Evolutionary conservation across 257 asterid species (phyloP), one percentile per base, ranked within the genome.

Genomic region (Marsdenia floribunda): DNA sequence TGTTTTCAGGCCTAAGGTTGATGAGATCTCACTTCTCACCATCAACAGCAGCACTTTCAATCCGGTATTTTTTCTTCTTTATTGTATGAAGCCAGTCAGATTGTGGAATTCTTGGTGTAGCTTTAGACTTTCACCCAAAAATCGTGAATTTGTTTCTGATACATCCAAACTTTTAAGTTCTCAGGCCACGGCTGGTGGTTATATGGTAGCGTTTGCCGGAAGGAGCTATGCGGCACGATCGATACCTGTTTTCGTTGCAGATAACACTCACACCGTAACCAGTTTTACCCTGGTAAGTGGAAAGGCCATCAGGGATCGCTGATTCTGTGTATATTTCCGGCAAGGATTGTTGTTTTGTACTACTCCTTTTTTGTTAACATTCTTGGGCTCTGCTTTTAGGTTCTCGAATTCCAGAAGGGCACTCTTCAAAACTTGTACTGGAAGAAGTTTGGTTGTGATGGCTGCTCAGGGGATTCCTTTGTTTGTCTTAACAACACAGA

Each of bases 191-290:
- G 55, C 78, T 21, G 96, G 91, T 26, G 94, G 93, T 19, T 88
- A 88, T 52, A 86, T 92, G 96, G 99, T 95, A 35, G 99, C 99
- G 24, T 95, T 95, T 82, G 96, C 98, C 5, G 99, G 97, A 69
- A 82, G 96, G 66, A 83, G 78, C 50, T 90, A 85, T 55, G 99
- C 97, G 21, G 98, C 98, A 60, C 86, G 98, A 50, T 95, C 99
- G n/a, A 9, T 50, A 33, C 98, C 99, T 5, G 88, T 82, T 8
- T 85, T 92, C 40, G 91, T 90, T 8, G 96, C 93, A 64, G 99
- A 92, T 71, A 67, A 50, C 68, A 71, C 74, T 54, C 81, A 88
- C 85, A 89, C 83, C 15, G 37, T 92, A 33, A 87, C 96, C 64
- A 89, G 98, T 85, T 92, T 90, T 53, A 95, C 99, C 70, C 83